Conservation (phyloP, 495 filamentous ascomycete species). For the Ramalina intermedia region DNA sequence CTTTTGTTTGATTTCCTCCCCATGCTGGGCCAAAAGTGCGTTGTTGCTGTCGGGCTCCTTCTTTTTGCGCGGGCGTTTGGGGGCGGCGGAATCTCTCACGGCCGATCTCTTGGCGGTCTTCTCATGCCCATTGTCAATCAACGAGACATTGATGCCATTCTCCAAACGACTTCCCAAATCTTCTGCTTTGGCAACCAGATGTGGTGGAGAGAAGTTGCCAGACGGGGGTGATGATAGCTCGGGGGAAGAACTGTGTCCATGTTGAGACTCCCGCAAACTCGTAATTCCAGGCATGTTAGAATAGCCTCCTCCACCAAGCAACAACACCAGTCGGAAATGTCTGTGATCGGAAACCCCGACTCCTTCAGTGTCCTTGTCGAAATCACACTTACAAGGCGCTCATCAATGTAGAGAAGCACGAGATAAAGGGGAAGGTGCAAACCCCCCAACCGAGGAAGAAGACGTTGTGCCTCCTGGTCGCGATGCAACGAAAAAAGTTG, state of each 20-base stretch:
- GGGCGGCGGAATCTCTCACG: slow-evolving; percentile 9
- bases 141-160: too few species aligned
- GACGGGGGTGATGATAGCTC: slow-evolving; percentile 18
- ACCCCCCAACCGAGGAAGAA: too few species aligned
- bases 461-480: too few species aligned
- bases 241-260: slow-evolving; percentile 15
- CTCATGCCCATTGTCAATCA: slow-evolving; percentile 3
- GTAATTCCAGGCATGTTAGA: slow-evolving; percentile 2
- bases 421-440: too few species aligned
- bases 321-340: not conserved
- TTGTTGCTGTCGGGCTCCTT: slow-evolving; percentile 12
- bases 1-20: slow-evolving; percentile 16
- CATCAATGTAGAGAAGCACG: not conserved
- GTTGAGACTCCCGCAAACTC: not conserved
- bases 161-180: too few species aligned
- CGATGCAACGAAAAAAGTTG: too few species aligned
- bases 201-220: slow-evolving; percentile 10
- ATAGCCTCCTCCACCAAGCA: not conserved
- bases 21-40: slow-evolving; percentile 6
- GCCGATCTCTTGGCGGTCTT: slow-evolving; percentile 4
- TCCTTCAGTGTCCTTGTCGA: not conserved
- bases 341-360: not conserved
- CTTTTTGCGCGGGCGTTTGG: slow-evolving; percentile 15
- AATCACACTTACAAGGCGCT: not conserved
- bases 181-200: not conserved